phyloP scores from a whole-genome alignment of 2,329 filamentous ascomycete genomes.

The Ophioceras dolichostomum region DNA sequence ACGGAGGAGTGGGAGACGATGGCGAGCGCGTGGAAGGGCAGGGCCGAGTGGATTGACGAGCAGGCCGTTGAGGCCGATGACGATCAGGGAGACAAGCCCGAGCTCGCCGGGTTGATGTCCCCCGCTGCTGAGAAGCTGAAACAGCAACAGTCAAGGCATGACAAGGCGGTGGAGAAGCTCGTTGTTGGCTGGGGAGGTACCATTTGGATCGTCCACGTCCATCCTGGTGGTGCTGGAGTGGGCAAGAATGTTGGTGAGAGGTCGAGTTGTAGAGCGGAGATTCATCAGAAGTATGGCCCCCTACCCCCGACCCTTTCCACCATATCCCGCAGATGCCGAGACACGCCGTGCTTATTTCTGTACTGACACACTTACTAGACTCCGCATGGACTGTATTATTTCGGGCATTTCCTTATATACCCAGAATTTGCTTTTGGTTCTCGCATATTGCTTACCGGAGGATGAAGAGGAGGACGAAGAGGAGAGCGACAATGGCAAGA shows the following conservation, averaged over 20 bases:
- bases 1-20: constrained; percentile 89
- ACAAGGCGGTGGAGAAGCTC: constrained; percentile 57
- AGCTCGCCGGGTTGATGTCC: constrained; percentile 17
- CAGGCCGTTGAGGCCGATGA: constrained; percentile 64
- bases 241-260: constrained; percentile 58
- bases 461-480: constrained; percentile 46
- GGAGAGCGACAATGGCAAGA: constrained; percentile 12
- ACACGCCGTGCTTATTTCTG: background rate
- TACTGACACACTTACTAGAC: constrained; percentile 28
- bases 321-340: background rate
- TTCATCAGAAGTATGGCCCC: constrained; percentile 70
- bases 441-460: constrained; percentile 76
- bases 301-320: constrained; percentile 14
- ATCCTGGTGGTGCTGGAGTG: constrained; percentile 56
- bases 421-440: constrained; percentile 75
- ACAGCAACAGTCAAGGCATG: constrained; percentile 33
- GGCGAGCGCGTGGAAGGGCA: constrained; percentile 88
- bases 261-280: constrained; percentile 70
- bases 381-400: constrained; percentile 95
- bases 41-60: constrained; percentile 88
- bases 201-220: constrained; percentile 90
- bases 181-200: constrained; percentile 93
- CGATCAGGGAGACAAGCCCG: constrained; percentile 21
- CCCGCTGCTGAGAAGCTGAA: constrained; percentile 33
- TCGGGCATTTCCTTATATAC: constrained; percentile 96